phyloP scores from a whole-genome alignment of 2,329 filamentous ascomycete species.

The Tolypocladium amazonense region DNA sequence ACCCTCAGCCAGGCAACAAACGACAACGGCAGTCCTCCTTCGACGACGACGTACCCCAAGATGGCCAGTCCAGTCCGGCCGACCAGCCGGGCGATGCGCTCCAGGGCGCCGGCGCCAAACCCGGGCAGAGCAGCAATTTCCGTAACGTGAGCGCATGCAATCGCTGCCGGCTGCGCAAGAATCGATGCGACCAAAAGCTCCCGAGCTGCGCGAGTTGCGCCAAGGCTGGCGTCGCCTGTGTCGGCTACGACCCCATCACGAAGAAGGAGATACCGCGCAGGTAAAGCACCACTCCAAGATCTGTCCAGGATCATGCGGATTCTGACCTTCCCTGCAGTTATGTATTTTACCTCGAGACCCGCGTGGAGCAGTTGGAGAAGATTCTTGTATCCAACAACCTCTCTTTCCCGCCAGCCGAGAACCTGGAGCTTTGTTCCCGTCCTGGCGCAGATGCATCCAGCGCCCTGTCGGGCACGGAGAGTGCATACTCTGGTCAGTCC shows the following conservation, averaged over 20 bases:
- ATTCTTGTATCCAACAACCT: conserved; percentile 61
- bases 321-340: conserved; percentile 46
- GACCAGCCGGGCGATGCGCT: conserved; percentile 17
- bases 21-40: conserved; percentile 45
- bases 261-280: conserved; percentile 90
- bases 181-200: conserved; percentile 86
- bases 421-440: conserved; percentile 56
- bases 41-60: conserved; percentile 30
- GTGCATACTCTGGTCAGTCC: conserved; percentile 21
- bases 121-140: conserved; percentile 55
- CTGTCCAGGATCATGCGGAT: not conserved
- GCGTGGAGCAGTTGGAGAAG: conserved; percentile 73
- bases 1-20: conserved; percentile 40
- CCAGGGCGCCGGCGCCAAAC: conserved; percentile 22
- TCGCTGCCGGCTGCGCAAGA: conserved; percentile 83
- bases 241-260: conserved; percentile 92
- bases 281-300: conserved; percentile 36
- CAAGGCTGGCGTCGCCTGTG: conserved; percentile 83
- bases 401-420: conserved; percentile 57
- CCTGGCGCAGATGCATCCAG: conserved; percentile 25
- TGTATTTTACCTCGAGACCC: conserved; percentile 86
- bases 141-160: conserved; percentile 92
- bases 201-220: conserved; percentile 87
- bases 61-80: conserved; percentile 13
- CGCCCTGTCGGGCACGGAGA: conserved; percentile 20